These are phyloP conservation scores for Silene vulgaris DNA, from an alignment of 179 eudicot species.

Conservation along the genomic window DNA sequence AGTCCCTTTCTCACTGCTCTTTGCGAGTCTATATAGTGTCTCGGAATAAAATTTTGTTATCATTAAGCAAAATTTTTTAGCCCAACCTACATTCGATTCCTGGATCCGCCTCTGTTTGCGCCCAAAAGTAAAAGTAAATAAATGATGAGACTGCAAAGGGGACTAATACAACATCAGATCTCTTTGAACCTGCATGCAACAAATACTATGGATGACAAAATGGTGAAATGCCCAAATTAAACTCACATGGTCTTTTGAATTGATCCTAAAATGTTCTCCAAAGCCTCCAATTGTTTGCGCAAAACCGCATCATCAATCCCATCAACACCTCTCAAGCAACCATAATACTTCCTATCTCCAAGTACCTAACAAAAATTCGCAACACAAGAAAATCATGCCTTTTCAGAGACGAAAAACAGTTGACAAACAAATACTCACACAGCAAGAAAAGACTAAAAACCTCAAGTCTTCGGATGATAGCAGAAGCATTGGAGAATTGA, in stretches of 20 bases:
- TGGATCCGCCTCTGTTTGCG: no score
- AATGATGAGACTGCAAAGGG: no score
- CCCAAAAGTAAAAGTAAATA: no score
- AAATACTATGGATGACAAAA: background rate
- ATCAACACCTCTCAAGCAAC: conserved; percentile 52
- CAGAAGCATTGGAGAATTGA: conserved; percentile 58
- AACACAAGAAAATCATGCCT: background rate
- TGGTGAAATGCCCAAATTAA: background rate
- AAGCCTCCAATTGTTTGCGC: conserved; percentile 68
- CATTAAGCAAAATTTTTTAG: no score
- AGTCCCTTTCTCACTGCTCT: no score
- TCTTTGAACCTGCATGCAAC: background rate
- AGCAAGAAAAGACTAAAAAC: conserved; percentile 21
- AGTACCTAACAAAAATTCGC: conserved; percentile 37
- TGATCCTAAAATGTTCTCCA: conserved; percentile 50
- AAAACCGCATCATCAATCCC: conserved; percentile 52
- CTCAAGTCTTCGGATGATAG: conserved; percentile 58
- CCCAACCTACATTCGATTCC: no score
- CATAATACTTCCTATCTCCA: conserved; percentile 55
- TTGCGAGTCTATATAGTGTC: no score
- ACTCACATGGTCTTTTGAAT: conserved; percentile 53
- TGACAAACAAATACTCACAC: background rate
- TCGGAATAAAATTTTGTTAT: no score
- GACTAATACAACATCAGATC: no score
- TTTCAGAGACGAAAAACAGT: background rate